Evolutionary conservation across 2,329 filamentous ascomycete genomes (phyloP), one percentile per base, ranked within the genome.

Genomic region (Pseudogymnoascus sp.): DNA sequence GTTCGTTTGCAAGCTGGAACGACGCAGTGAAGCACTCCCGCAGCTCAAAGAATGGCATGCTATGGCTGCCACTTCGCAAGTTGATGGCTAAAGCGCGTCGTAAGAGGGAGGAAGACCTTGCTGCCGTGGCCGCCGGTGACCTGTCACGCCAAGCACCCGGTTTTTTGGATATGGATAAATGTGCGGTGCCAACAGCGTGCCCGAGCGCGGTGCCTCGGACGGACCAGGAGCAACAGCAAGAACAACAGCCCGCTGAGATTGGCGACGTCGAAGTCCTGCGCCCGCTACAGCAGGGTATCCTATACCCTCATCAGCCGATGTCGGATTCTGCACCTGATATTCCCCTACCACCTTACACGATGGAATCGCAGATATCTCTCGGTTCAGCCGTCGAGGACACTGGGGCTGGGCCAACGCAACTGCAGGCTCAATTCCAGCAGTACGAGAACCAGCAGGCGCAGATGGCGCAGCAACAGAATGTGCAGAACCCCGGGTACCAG

Each of bases 1-100:
- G 62, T n/a, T 64, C 69, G 1, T 73, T 72, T 45, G 49, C 49
- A 1, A 63, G 67, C 23, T 72, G 69, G 70, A 67, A 62, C 19
- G 62, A 58, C 5, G 63, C 62, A 1, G 65, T 70, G 2, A 59
- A 39, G 10, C 66, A 74, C n/a, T 61, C 60, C 14, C 58, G 58
- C 14, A 62, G 61, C 23, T 73, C 74, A n/a, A 79, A 78, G 62
- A 79, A 78, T 60, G 81, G 82, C 2, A 82, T 83, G 74, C 73
- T 88, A 0, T 89, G 86, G 86, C 80, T 81, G 45, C 85, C 85
- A 0, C 74, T 89, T 55, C 76, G 79, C 26, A 85, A 82, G 65
- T 74, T 89, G 2, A 81, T 88, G 73, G 78, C 78, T 12, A 84
- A 83, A 69, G 86, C 86, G 11, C 75, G 76, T 49, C 77, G 78